phyloP scores from a whole-genome alignment of 2,329 filamentous ascomycete species.

The Sclerotinia nivalis region DNA sequence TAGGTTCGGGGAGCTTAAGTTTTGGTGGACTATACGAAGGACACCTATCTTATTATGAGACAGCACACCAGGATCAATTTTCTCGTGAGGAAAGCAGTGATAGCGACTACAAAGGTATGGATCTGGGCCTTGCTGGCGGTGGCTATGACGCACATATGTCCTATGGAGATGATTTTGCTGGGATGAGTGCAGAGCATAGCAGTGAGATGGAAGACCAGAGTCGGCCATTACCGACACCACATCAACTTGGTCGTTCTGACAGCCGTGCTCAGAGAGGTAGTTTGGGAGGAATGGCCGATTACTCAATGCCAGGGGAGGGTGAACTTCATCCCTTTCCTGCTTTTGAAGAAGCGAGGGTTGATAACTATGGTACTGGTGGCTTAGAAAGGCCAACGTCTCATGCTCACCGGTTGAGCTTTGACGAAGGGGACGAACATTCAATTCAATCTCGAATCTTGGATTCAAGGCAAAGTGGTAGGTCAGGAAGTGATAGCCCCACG shows the following conservation, averaged over 20 bases:
- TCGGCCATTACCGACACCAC: conserved; percentile 52
- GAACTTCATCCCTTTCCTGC: conserved; percentile 58
- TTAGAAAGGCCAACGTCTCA: conserved; percentile 72
- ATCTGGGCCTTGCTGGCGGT: conserved; percentile 73
- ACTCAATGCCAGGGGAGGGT: conserved; percentile 50
- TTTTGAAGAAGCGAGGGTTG: conserved; percentile 56
- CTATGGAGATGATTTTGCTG: conserved; percentile 53
- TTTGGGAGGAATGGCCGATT: conserved; percentile 42
- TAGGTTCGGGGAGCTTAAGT: conserved; percentile 55
- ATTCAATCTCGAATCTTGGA: conserved; percentile 57
- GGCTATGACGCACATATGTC: conserved; percentile 64
- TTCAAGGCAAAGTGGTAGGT: conserved; percentile 45
- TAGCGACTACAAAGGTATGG: conserved; percentile 70
- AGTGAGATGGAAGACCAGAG: conserved; percentile 47
- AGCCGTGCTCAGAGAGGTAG: conserved; percentile 35
- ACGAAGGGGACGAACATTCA: conserved; percentile 83
- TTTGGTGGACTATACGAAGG: conserved; percentile 44
- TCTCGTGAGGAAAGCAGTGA: conserved; percentile 58
- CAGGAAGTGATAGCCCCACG: conserved; percentile 62
- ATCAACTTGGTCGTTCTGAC: conserved; percentile 41
- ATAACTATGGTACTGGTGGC: conserved; percentile 88
- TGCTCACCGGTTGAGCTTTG: conserved; percentile 79
- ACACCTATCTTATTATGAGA: conserved; percentile 44
- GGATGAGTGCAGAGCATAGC: conserved; percentile 40
- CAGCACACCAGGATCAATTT: conserved; percentile 37